Conservation (phyloP, 306 rosid species). For the Cucumis cinereus region DNA sequence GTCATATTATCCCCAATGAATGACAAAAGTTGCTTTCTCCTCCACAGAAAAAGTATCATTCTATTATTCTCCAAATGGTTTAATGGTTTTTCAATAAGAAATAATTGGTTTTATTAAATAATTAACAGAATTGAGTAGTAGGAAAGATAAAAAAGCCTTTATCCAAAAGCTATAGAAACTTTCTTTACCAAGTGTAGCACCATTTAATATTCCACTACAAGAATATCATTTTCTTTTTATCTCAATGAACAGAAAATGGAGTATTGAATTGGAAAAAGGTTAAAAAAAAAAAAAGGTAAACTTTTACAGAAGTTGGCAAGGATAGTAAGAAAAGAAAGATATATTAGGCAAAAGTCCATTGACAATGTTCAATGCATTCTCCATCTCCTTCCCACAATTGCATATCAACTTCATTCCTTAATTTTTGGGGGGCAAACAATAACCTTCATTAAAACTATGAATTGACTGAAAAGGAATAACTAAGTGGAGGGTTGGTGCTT, state of each 20-base stretch:
- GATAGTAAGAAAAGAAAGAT: neutral
- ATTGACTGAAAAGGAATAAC: slow-evolving; percentile 11
- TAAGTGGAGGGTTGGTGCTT: slow-evolving; percentile 26
- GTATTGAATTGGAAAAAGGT: neutral
- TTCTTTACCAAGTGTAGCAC: slow-evolving; percentile 11
- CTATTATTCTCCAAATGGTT: neutral
- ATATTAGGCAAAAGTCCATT: slow-evolving; percentile 1
- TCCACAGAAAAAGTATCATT: neutral
- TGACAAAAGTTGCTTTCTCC: neutral
- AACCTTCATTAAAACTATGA: slow-evolving; percentile 5
- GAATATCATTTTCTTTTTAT: neutral
- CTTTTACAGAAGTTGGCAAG: neutral
- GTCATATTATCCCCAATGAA: neutral
- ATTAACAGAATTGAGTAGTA: neutral
- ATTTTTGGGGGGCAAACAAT: slow-evolving; percentile 2
- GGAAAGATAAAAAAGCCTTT: neutral
- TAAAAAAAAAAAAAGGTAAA: neutral
- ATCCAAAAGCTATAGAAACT: slow-evolving; percentile 1
- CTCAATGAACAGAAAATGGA: neutral
- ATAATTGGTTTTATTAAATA: neutral
- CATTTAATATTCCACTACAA: slow-evolving; percentile 5
- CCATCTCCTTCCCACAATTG: neutral
- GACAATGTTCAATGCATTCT: slow-evolving; percentile 14
- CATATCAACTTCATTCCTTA: slow-evolving; percentile 13
- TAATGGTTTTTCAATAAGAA: neutral